These are phyloP conservation scores for Gleditsia sinensis DNA, from an alignment of 306 rosid species.

Conservation along the genomic window DNA sequence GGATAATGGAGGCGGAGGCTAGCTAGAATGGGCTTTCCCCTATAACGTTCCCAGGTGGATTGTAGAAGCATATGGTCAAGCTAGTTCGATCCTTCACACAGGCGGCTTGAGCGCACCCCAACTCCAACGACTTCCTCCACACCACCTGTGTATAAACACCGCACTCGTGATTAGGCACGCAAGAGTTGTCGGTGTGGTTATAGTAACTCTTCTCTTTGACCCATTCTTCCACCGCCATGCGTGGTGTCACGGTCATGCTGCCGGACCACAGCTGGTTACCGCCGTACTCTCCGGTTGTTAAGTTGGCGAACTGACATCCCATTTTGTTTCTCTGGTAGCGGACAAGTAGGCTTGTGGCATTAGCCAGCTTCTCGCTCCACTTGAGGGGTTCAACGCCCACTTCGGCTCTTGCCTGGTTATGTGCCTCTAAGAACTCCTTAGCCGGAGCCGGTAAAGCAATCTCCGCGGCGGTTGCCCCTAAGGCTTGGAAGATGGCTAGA, in stretches of 20 bases:
- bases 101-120: constrained; percentile 70
- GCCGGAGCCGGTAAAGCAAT: constrained; percentile 40
- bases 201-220: constrained; percentile 72
- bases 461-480: constrained; percentile 10
- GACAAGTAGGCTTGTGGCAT: constrained; percentile 54
- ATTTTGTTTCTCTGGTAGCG: constrained; percentile 71
- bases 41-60: constrained; percentile 70
- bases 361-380: constrained; percentile 71
- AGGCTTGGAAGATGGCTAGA: constrained; percentile 25
- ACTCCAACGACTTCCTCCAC: constrained; percentile 63
- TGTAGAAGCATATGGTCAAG: constrained; percentile 71
- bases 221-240: constrained; percentile 71
- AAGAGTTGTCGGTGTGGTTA: constrained; percentile 56
- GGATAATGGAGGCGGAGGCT: neutral
- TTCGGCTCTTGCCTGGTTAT: constrained; percentile 77
- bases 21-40: constrained; percentile 71
- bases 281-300: constrained; percentile 62
- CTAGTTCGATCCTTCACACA: constrained; percentile 56
- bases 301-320: constrained; percentile 67
- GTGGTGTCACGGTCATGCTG: constrained; percentile 45
- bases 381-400: constrained; percentile 68
- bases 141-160: constrained; percentile 90
- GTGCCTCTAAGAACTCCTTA: constrained; percentile 56
- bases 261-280: constrained; percentile 75
- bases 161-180: constrained; percentile 54